Conservation (phyloP, 441 rosid genomes). For the Biscutella laevigata region DNA sequence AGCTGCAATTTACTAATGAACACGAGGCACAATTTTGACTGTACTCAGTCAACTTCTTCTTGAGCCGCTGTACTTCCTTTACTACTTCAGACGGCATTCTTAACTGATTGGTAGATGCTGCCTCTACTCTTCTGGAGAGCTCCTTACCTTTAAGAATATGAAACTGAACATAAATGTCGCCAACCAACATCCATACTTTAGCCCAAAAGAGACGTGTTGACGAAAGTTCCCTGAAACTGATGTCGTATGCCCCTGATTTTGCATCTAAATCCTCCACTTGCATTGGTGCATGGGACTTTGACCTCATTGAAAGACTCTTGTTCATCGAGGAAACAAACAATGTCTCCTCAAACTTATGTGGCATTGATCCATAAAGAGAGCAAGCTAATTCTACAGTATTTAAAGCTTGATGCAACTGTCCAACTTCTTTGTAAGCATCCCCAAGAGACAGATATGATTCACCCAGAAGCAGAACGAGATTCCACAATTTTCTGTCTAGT, state of each 20-base stretch:
- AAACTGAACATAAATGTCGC: constrained; percentile 73
- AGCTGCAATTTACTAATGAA: constrained; percentile 85
- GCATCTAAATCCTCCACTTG: constrained; percentile 31
- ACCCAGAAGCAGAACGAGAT: constrained; percentile 87
- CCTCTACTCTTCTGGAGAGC: constrained; percentile 33
- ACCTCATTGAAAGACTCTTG: constrained; percentile 27
- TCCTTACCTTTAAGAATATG: constrained; percentile 54
- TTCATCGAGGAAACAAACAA: constrained; percentile 66
- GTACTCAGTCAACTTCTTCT: constrained; percentile 55
- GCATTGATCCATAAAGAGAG: constrained; percentile 91
- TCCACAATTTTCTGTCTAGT: constrained; percentile 80
- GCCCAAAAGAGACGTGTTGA: constrained; percentile 77
- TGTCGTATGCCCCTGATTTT: constrained; percentile 32
- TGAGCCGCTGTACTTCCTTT: constrained; percentile 81
- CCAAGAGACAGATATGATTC: constrained; percentile 89
- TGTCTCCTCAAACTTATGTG: constrained; percentile 59
- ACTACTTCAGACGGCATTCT: constrained; percentile 76
- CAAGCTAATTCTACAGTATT: constrained; percentile 79
- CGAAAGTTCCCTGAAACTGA: constrained; percentile 44
- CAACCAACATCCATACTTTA: constrained; percentile 86
- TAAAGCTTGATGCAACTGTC: constrained; percentile 71
- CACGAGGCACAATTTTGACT: constrained; percentile 68
- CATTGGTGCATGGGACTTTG: constrained; percentile 21
- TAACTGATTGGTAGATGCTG: constrained; percentile 38
- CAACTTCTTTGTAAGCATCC: constrained; percentile 75